Percentiles rank a stretch among this genome's conserved stretches.
Evolutionary conservation across 2,329 filamentous ascomycete genomes (phyloP).

Genomic region (Diplodia intermedia): DNA sequence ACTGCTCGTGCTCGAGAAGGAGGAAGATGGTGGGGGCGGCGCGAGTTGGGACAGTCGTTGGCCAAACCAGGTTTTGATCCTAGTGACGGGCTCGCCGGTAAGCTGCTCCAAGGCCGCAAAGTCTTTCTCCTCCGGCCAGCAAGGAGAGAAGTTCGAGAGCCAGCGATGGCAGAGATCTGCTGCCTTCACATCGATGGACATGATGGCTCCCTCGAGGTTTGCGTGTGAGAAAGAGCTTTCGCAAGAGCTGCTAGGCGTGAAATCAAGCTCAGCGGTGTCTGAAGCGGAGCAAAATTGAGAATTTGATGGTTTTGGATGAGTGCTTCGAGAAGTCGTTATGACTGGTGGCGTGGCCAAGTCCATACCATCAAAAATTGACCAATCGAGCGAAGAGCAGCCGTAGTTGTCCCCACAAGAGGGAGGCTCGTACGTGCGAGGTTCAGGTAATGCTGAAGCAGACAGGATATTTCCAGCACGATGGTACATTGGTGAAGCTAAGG

Average conservation of each 20-base stretch:
- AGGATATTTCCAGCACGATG: not conserved
- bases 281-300: not conserved
- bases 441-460: not conserved
- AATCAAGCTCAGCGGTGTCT: not conserved
- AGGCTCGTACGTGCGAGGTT: not conserved
- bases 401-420: not conserved
- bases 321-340: not conserved
- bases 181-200: conserved; percentile 1
- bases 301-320: not conserved
- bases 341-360: not conserved
- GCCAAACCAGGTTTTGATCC: conserved; percentile 15
- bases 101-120: conserved; percentile 10
- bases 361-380: not conserved
- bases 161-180: conserved; percentile 13
- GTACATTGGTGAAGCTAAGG: not conserved
- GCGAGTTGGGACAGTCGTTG: conserved; percentile 5
- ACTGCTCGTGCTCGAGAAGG: not conserved
- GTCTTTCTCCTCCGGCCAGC: conserved; percentile 21
- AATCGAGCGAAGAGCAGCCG: not conserved
- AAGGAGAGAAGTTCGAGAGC: conserved; percentile 3
- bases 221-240: not conserved
- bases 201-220: not conserved
- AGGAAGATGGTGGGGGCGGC: not conserved
- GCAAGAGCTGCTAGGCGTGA: not conserved
- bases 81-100: not conserved